A percentile compares a stretch with the other conserved stretches of the same genome.
Evolutionary conservation across 2,329 filamentous ascomycete genomes (phyloP).

Genomic region (Alternaria alternata): DNA sequence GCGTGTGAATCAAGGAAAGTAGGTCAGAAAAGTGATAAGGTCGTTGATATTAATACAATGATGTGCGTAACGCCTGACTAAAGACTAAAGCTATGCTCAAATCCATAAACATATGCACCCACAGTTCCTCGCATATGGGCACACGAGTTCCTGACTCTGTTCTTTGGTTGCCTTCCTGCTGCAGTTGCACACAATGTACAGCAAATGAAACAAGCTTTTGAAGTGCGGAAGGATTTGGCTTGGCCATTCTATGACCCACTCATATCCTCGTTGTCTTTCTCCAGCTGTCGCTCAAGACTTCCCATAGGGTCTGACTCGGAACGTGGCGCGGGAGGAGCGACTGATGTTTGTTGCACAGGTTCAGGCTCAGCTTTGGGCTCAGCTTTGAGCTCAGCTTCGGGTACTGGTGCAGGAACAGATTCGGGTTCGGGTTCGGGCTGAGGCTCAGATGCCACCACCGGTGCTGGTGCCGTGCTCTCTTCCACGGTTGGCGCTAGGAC

Average conservation of each 20-base stretch:
- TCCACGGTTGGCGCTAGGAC: slow-evolving; percentile 9
- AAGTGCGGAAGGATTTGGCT: neutral
- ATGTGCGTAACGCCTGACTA: slow-evolving; percentile 7
- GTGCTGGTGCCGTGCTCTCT: slow-evolving; percentile 8
- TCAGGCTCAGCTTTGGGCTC: neutral
- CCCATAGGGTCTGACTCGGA: slow-evolving; percentile 57
- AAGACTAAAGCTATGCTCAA: neutral
- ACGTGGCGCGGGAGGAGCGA: slow-evolving; percentile 25
- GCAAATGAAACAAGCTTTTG: neutral
- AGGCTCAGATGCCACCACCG: slow-evolving; percentile 1
- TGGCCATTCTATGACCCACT: slow-evolving; percentile 18
- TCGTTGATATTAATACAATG: slow-evolving; percentile 16
- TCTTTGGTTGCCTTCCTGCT: neutral
- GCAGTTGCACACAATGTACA: neutral
- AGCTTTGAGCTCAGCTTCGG: slow-evolving; percentile 3
- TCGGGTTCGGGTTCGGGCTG: slow-evolving; percentile 6
- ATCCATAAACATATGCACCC: neutral
- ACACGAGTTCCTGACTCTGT: neutral
- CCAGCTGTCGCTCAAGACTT: slow-evolving; percentile 57
- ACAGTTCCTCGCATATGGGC: neutral
- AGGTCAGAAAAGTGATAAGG: neutral
- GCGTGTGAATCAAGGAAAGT: neutral
- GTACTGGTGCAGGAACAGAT: slow-evolving; percentile 1
- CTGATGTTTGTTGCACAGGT: slow-evolving; percentile 12
- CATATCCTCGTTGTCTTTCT: slow-evolving; percentile 40